Evolutionary conservation across 148 eudicot genomes (phyloP).

Genomic region (Heliamphora exappendiculata): DNA sequence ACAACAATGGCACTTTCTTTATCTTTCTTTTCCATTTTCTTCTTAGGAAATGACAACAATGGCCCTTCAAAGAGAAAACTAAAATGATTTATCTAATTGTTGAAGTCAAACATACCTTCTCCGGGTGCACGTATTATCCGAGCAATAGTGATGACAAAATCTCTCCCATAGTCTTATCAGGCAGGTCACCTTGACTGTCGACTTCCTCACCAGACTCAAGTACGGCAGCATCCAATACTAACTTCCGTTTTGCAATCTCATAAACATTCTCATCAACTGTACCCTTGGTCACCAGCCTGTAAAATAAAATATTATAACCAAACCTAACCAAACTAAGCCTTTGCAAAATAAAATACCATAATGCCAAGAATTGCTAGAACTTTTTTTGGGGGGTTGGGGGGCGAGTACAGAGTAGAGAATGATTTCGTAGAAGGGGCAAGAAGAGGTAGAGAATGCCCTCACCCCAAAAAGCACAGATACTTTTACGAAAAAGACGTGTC

Average conservation of each 20-base stretch:
- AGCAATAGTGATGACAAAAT: constrained; percentile 65
- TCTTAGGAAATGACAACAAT: not conserved
- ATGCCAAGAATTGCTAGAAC: not conserved
- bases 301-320: not conserved
- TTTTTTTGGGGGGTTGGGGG: too few species aligned
- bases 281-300: constrained; percentile 72
- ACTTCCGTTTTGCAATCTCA: constrained; percentile 76
- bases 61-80: not conserved
- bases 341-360: not conserved
- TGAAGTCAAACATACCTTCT: not conserved
- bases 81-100: not conserved
- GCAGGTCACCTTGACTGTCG: constrained; percentile 47
- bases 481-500: too few species aligned
- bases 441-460: not conserved
- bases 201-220: constrained; percentile 55
- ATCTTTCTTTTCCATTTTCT: not conserved
- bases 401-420: too few species aligned
- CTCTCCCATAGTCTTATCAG: constrained; percentile 82
- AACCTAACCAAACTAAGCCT: too few species aligned
- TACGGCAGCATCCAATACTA: constrained; percentile 76
- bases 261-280: constrained; percentile 86
- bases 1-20: constrained; percentile 8
- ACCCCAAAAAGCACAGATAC: too few species aligned
- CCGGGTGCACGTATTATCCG: constrained; percentile 11
- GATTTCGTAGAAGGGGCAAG: not conserved